These are phyloP conservation scores for Lichina pygmaea DNA, from an alignment of 495 filamentous ascomycete species.

Conservation along the genomic window DNA sequence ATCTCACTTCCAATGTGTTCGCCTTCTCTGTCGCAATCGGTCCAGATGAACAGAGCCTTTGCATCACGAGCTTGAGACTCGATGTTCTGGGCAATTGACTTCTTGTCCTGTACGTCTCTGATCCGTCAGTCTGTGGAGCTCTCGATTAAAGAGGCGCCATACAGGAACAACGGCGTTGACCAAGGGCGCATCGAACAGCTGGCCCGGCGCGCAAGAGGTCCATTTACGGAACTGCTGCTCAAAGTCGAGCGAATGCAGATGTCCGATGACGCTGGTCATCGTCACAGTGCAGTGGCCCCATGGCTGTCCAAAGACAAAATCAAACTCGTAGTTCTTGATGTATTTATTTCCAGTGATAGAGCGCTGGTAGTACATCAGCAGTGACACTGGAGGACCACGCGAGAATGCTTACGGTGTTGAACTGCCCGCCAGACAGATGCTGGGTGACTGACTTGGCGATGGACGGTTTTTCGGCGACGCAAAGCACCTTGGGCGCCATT, in stretches of 20 bases:
- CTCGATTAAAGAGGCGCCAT: slow-evolving; percentile 2
- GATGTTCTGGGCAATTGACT: slow-evolving; percentile 64
- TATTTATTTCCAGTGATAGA: slow-evolving; percentile 36
- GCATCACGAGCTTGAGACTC: slow-evolving; percentile 39
- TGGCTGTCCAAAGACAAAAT: slow-evolving; percentile 53
- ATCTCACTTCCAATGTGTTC: slow-evolving; percentile 94
- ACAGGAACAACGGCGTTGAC: slow-evolving; percentile 35
- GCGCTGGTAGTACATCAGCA: slow-evolving; percentile 19
- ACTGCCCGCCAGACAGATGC: slow-evolving; percentile 54
- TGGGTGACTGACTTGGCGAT: slow-evolving; percentile 83
- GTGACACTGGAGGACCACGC: slow-evolving; percentile 2
- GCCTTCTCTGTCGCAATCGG: slow-evolving; percentile 92
- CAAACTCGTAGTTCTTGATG: slow-evolving; percentile 85
- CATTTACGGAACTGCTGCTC: slow-evolving; percentile 40
- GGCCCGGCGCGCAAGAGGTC: slow-evolving; percentile 48
- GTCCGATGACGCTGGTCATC: slow-evolving; percentile 80
- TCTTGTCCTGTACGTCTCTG: slow-evolving; percentile 31
- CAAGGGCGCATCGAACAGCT: slow-evolving; percentile 70
- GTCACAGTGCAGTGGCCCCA: slow-evolving; percentile 68
- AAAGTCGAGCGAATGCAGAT: slow-evolving; percentile 55
- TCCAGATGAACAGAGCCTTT: slow-evolving; percentile 76
- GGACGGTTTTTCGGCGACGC: slow-evolving; percentile 90
- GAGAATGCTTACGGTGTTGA: slow-evolving; percentile 32
- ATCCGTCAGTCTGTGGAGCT: neutral
- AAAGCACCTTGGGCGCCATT: slow-evolving; percentile 31